Base-by-base conservation (phyloP, 352 stramenopile species). In the Pythium grandisporangium region DNA sequence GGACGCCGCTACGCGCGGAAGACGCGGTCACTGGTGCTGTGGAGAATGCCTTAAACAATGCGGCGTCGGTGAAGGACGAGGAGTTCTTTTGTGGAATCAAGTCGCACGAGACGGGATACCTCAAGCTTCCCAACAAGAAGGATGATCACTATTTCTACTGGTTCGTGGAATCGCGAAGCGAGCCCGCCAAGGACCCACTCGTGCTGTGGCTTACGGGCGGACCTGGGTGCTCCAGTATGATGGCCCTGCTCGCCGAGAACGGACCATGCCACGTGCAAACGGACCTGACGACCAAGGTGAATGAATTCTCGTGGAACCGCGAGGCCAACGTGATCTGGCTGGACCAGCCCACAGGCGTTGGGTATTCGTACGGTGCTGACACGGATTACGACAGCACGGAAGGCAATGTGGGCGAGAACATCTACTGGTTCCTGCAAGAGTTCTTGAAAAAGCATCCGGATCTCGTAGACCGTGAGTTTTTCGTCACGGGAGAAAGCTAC, bases 101-200 rank as follows among this genome's bases (percentile, higher is more conserved):
- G n/a, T 48, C 57, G n/a, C 58, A 75, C 41, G 55, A 75, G 13
- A 58, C 66, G 6, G 69, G 63, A 6, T 76, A 78, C 63, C 63
- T 82, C 24, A 53, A 64, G 45, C 51, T 78, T 12, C 32, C 62
- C 1, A 72, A 77, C 43, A 65, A 67, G 52, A 53, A 64, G 27
- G 61, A 80, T 37, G 57, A 67, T 23, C 49, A 83, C 45, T 84
- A 78, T 56, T 86, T 83, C 39, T 86, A 84, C 51, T 84, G 70
- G 73, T 78, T 65, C 38, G 58, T 79, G 14, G 60, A 80, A 48
- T 80, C 73, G 6, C 45, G 50, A 23, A 57, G 38, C 8, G 35
- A 61, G 4, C 45, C 65, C 1, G 37, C 14, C 8, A 70, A 47
- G 14, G 73, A 75, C n/a, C 67, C 73, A 21, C 46, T 86, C 2